These are phyloP conservation scores for Penicillium herquei DNA, from an alignment of 495 filamentous ascomycete genomes.

Conservation along the genomic window DNA sequence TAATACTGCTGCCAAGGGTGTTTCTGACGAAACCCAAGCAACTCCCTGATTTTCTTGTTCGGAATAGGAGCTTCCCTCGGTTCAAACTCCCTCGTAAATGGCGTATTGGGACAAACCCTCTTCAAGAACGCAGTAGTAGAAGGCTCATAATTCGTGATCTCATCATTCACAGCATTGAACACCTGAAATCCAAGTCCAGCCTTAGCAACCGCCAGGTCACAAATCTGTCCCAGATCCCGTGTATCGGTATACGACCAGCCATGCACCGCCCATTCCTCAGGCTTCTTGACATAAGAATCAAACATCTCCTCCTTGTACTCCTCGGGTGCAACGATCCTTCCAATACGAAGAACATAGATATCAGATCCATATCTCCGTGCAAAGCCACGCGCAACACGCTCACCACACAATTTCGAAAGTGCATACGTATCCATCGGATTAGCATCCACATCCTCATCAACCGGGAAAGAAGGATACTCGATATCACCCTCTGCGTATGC, in stretches of 20 bases:
- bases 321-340: constrained; percentile 57
- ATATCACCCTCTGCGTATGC: constrained; percentile 56
- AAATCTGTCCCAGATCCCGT: constrained; percentile 58
- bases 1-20: constrained; percentile 51
- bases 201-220: constrained; percentile 46
- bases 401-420: constrained; percentile 57
- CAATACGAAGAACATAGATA: constrained; percentile 60
- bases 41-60: constrained; percentile 56
- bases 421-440: constrained; percentile 60
- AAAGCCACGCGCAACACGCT: constrained; percentile 55
- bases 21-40: constrained; percentile 56
- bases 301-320: constrained; percentile 54
- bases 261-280: constrained; percentile 49
- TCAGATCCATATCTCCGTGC: constrained; percentile 52
- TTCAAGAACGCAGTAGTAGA: constrained; percentile 50
- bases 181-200: constrained; percentile 57
- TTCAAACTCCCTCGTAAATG: constrained; percentile 52
- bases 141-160: constrained; percentile 43
- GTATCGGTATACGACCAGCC: constrained; percentile 63
- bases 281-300: constrained; percentile 45
- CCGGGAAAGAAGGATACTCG: constrained; percentile 55
- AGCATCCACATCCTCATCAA: constrained; percentile 53
- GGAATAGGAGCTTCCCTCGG: constrained; percentile 55
- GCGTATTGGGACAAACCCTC: constrained; percentile 41
- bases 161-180: constrained; percentile 62